Base-by-base conservation (phyloP, 2,329 filamentous ascomycete species). In the Alternaria longipes region DNA sequence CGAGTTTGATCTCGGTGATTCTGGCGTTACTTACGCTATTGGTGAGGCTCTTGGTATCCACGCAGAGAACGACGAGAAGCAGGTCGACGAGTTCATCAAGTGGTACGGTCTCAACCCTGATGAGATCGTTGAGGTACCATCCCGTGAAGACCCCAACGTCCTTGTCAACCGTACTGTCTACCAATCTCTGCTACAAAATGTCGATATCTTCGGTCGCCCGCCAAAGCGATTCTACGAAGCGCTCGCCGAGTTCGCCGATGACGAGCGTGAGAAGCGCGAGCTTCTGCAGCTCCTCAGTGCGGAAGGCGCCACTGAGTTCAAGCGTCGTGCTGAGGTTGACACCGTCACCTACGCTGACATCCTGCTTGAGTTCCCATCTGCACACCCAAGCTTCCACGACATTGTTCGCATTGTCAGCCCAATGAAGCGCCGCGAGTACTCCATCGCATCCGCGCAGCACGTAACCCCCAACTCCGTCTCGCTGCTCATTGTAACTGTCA, bases 151-250 rank as follows among this genome's bases (percentile, higher is more conserved):
- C 73, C 74, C 87, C 3, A 80, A 84, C 50, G 84, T 91, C 8
- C 82, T 94, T 7, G 94, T 98, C 81, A 93, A 92, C 66, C 91
- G 95, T 69, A 99, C 95, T 14, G 89, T 97, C 52, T 96, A 92
- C 84, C 95, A 99, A 82, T 90, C 93, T 0, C 85, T 99, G 20
- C 81, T 92, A 40, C 94, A 98, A 78, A 97, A 97, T 79, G 83
- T 99, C 56, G 95, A 99, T 81, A 95, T 99, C 75, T 96, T 98
- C 73, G 95, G 95, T 74, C 93, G 94, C 75, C 95, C 95, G 32
- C 93, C 94, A 52, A 99, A 99, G 88, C 91, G 92, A 65, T 99
- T 99, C 86, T 99, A 98, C 84, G 95, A 99, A 81, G 85, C 90
- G 1, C 87, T 99, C 46, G 89, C 94, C 42, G 92, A 94, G 66